Conservation (phyloP, 495 filamentous ascomycete genomes). For the Xylaria curta region DNA sequence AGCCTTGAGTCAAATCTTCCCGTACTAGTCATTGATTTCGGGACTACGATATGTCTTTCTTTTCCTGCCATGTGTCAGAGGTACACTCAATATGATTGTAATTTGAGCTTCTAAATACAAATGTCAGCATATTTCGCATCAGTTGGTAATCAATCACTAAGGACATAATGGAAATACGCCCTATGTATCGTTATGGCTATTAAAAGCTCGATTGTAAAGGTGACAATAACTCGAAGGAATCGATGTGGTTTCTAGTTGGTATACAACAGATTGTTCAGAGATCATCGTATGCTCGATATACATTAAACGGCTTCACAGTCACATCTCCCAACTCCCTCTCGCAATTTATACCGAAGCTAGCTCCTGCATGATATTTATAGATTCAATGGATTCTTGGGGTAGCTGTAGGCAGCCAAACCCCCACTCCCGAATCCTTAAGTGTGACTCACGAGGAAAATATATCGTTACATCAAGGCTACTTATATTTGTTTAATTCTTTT, state of each 20-base stretch:
- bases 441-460: neutral
- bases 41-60: too few relatives aligned
- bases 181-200: neutral
- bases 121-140: neutral
- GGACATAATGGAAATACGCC: neutral
- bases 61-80: neutral
- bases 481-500: neutral
- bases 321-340: neutral
- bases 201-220: neutral
- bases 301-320: neutral
- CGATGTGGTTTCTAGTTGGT: neutral
- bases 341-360: neutral
- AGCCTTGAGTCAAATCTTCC: neutral
- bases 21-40: too few relatives aligned
- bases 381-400: neutral
- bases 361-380: neutral
- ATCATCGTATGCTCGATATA: neutral
- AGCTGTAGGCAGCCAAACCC: neutral
- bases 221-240: neutral
- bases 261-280: neutral
- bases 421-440: neutral
- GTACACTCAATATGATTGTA: neutral
- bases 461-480: neutral
- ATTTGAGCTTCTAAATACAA: neutral
- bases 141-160: neutral